Percentiles rank a stretch among this genome's conserved stretches.
Conservation (phyloP, 2,329 filamentous ascomycete genomes). For the Ophiostoma perfectum region DNA sequence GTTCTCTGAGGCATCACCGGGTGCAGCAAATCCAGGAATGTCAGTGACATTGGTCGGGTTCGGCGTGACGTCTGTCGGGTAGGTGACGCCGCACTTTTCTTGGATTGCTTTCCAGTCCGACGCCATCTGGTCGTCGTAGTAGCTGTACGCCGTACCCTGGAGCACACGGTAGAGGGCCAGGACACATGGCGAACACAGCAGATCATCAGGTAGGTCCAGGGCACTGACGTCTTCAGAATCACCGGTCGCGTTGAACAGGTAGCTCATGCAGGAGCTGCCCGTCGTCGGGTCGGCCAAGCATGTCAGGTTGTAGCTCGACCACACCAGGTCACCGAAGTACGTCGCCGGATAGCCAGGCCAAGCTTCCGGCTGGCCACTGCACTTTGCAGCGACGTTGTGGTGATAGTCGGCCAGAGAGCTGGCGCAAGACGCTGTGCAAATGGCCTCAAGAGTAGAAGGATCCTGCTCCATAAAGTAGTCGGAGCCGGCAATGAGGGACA, state of each 20-base stretch:
- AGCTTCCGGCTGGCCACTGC: not conserved
- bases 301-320: not conserved
- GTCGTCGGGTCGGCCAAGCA: not conserved
- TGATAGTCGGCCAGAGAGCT: not conserved
- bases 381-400: not conserved
- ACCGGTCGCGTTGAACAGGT: not conserved
- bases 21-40: not conserved
- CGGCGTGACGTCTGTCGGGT: not conserved
- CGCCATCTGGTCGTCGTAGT: not conserved
- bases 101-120: not conserved
- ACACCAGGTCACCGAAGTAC: not conserved
- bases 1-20: not conserved
- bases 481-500: not conserved
- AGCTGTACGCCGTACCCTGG: not conserved
- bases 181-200: not conserved
- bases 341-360: not conserved
- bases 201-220: not conserved
- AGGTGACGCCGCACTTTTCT: not conserved
- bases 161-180: not conserved
- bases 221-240: not conserved
- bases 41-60: not conserved
- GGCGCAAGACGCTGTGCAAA: not conserved
- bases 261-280: not conserved
- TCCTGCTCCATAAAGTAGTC: not conserved
- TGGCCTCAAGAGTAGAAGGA: not conserved